Evolutionary conservation across 306 rosid genomes (phyloP).

Genomic region (Quercus alba): DNA sequence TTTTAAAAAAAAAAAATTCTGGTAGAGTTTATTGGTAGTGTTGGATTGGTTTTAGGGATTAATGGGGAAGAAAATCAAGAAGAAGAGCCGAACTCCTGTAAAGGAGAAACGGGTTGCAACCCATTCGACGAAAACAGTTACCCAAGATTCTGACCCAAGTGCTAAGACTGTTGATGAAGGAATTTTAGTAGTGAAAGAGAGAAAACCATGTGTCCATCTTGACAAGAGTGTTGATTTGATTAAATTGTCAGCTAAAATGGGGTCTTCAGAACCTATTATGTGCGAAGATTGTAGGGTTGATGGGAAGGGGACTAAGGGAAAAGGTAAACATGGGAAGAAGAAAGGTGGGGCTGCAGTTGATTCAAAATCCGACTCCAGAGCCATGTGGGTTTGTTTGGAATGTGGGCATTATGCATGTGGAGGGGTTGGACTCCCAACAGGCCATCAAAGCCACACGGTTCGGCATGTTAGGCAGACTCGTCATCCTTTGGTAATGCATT

Average conservation of each 20-base stretch:
- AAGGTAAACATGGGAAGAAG: slow-evolving; percentile 71
- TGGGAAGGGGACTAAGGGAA: slow-evolving; percentile 61
- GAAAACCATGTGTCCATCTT: slow-evolving; percentile 63
- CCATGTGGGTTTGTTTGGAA: slow-evolving; percentile 88
- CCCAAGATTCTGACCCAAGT: slow-evolving; percentile 26
- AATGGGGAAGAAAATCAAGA: slow-evolving; percentile 90
- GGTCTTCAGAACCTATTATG: slow-evolving; percentile 31
- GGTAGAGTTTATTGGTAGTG: slow-evolving; percentile 13
- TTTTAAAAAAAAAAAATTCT: not conserved
- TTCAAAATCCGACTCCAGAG: slow-evolving; percentile 54
- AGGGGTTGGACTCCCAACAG: slow-evolving; percentile 77
- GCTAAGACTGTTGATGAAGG: slow-evolving; percentile 40
- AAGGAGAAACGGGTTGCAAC: slow-evolving; percentile 53
- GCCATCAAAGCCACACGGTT: slow-evolving; percentile 53
- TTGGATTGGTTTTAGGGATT: slow-evolving; percentile 45
- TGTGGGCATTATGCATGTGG: slow-evolving; percentile 85
- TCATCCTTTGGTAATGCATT: slow-evolving; percentile 68
- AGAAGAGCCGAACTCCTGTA: slow-evolving; percentile 46
- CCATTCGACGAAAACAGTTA: slow-evolving; percentile 27
- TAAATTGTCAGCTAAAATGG: slow-evolving; percentile 53
- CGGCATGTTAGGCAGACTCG: slow-evolving; percentile 63
- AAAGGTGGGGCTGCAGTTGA: slow-evolving; percentile 55
- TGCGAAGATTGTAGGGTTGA: slow-evolving; percentile 84
- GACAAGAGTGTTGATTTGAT: slow-evolving; percentile 60
- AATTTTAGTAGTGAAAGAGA: slow-evolving; percentile 45